Base-by-base conservation (phyloP, 495 filamentous ascomycete genomes). In the Friedmanniomyces simplex region DNA sequence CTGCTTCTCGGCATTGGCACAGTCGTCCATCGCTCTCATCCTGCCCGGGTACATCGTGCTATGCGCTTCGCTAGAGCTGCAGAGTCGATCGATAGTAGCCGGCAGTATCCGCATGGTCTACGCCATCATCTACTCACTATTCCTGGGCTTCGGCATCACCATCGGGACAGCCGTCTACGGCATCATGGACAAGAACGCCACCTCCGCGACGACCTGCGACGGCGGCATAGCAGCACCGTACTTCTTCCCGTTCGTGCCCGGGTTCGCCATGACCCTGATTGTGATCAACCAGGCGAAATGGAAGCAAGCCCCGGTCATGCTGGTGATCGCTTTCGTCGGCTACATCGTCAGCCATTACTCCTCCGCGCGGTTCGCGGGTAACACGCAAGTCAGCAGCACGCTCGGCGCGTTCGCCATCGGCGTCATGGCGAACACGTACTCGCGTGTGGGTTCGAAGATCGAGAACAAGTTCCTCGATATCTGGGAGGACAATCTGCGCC, bases 101-200 rank as follows among this genome's bases (percentile, higher is more conserved):
- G 91, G 91, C 1, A 91, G 88, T 6, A 87, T 96, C 12, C 87
- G 91, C 47, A 91, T 96, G 85, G 88, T 97, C 6, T 96, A 96
- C 62, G 89, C 91, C 8, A 86, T 96, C 54, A 91, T 96, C 30
- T 96, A 96, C 70, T 91, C 91, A 0, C 76, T 96, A 1, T 95
- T 96, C 70, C 84, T 97, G 8, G 91, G 91, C n/a, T 96, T 91
- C 64, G 93, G 91, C 7, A 95, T 97, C 63, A 96, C 93, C 5
- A 88, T 97, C 36, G 91, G 91, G 25, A 91, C 91, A 0, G 86
- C 87, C 1, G 76, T 97, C 8, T 96, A 94, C 64, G 93, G 91
- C 20, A 75, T 90, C 21, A 76, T 95, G 54, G 88, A 95, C 69
- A 39, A 74, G 2, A 74, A 87, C 28, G 91, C 91, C 14, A 83